Evolutionary conservation across 225 moss, liverwort and hornwort genomes (phyloP).

Genomic region (Lunularia cruciata): DNA sequence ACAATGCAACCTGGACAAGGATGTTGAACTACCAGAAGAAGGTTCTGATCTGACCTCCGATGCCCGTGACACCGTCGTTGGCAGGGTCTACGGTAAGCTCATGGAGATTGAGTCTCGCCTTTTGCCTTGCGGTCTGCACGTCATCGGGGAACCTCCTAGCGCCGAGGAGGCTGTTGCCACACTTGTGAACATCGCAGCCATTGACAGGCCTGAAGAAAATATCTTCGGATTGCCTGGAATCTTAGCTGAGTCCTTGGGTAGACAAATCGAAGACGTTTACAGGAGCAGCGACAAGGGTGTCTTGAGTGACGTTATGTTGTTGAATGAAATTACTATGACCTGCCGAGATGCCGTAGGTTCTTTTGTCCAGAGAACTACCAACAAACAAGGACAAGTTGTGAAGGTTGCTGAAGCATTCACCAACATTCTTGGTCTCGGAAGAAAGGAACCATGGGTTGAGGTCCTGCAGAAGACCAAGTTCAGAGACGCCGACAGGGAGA

Average conservation of each 20-base stretch:
- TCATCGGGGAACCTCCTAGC: slow-evolving; percentile 95
- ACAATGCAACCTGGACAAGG: slow-evolving; percentile 95
- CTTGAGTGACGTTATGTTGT: slow-evolving; percentile 66
- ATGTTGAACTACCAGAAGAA: slow-evolving; percentile 74
- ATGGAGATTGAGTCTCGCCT: slow-evolving; percentile 98
- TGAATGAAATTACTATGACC: slow-evolving; percentile 86
- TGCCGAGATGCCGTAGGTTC: slow-evolving; percentile 64
- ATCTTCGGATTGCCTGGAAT: slow-evolving; percentile 86
- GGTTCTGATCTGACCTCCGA: slow-evolving; percentile 63
- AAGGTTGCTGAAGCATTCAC: slow-evolving; percentile 64
- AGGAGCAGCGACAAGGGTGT: slow-evolving; percentile 78
- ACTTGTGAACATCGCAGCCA: slow-evolving; percentile 92
- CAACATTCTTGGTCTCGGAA: slow-evolving; percentile 75
- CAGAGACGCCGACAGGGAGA: slow-evolving; percentile 58
- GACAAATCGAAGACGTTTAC: slow-evolving; percentile 90
- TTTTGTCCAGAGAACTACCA: slow-evolving; percentile 77
- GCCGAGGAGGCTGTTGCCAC: slow-evolving; percentile 92
- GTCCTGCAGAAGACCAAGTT: slow-evolving; percentile 61
- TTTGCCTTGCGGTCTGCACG: slow-evolving; percentile 84
- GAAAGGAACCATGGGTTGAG: slow-evolving; percentile 95
- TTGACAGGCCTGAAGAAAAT: slow-evolving; percentile 92
- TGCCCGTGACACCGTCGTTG: slow-evolving; percentile 80
- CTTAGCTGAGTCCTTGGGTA: slow-evolving; percentile 76
- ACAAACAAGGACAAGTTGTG: slow-evolving; percentile 81
- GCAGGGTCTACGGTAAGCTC: slow-evolving; percentile 90